These are phyloP conservation scores for Cerrena zonata DNA, from an alignment of 1,284 basidiomycete species.

Conservation along the genomic window DNA sequence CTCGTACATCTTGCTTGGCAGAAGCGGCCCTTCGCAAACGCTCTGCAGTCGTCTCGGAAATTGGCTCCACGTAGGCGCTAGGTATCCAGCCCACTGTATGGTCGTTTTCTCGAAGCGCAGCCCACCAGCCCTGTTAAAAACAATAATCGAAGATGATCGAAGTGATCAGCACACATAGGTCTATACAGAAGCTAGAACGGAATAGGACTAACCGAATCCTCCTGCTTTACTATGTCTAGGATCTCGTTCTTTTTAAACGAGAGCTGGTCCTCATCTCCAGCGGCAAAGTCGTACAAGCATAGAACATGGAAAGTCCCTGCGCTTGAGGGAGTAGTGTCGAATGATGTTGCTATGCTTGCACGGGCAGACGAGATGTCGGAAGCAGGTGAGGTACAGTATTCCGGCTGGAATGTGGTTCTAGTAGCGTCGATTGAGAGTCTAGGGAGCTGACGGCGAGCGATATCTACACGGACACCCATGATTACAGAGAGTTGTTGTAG, in stretches of 20 bases:
- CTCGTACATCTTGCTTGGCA: background rate
- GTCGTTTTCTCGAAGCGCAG: slow-evolving; percentile 53
- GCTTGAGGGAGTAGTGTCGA: slow-evolving; percentile 27
- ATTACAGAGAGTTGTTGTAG: background rate
- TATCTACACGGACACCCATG: slow-evolving; percentile 9
- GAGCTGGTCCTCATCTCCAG: slow-evolving; percentile 56
- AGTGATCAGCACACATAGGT: background rate
- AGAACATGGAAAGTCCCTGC: slow-evolving; percentile 40
- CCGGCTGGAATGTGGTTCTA: slow-evolving; percentile 21
- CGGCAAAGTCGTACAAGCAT: slow-evolving; percentile 61
- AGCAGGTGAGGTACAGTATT: slow-evolving; percentile 14
- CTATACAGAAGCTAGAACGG: background rate
- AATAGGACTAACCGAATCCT: slow-evolving; percentile 41
- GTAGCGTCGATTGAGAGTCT: slow-evolving; percentile 49
- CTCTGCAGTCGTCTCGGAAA: slow-evolving; percentile 25
- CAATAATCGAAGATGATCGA: background rate
- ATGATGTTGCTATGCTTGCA: slow-evolving; percentile 20
- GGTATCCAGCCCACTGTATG: slow-evolving; percentile 68
- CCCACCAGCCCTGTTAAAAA: slow-evolving; percentile 61
- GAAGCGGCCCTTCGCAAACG: slow-evolving; percentile 23
- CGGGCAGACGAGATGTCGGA: slow-evolving; percentile 21
- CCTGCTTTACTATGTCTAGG: slow-evolving; percentile 58
- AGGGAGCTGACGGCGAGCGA: slow-evolving; percentile 17
- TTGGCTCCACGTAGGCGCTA: slow-evolving; percentile 27
- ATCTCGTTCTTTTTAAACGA: slow-evolving; percentile 62